Evolutionary conservation across 2,329 filamentous ascomycete genomes (phyloP).

Genomic region (Fusarium nodosum): DNA sequence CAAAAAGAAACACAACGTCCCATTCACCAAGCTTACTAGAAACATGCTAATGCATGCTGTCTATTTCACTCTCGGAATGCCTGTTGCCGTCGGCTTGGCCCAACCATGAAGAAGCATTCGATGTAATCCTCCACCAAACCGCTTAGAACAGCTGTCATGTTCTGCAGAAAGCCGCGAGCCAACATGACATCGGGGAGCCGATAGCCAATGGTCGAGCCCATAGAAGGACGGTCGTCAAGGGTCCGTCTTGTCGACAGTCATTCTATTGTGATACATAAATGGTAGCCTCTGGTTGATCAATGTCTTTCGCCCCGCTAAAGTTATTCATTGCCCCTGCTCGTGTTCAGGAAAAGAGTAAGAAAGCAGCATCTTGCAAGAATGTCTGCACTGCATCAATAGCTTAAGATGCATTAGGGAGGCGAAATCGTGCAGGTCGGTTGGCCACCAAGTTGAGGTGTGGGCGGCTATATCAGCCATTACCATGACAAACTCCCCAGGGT

Average conservation of each 20-base stretch:
- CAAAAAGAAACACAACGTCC: neutral
- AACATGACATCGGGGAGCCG: neutral
- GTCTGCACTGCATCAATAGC: constrained; percentile 12
- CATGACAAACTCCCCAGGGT: neutral
- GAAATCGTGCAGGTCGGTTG: neutral
- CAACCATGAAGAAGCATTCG: neutral
- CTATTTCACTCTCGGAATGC: neutral
- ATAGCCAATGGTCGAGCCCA: neutral
- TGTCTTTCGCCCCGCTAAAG: constrained; percentile 1
- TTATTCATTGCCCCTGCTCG: neutral
- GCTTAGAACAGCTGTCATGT: neutral
- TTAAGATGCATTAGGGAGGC: neutral
- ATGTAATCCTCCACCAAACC: neutral
- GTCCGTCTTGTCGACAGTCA: neutral
- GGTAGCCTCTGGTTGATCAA: constrained; percentile 5
- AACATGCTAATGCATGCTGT: neutral
- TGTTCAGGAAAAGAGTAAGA: neutral
- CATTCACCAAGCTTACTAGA: neutral
- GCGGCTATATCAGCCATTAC: neutral
- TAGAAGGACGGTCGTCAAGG: neutral
- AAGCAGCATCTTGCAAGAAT: neutral
- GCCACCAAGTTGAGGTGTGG: neutral
- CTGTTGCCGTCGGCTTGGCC: neutral
- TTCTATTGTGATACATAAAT: constrained; percentile 4
- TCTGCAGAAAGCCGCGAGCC: neutral